These are phyloP conservation scores for Erythrobasidium hasegawianum DNA, from an alignment of 1,284 basidiomycete species.

Conservation along the genomic window DNA sequence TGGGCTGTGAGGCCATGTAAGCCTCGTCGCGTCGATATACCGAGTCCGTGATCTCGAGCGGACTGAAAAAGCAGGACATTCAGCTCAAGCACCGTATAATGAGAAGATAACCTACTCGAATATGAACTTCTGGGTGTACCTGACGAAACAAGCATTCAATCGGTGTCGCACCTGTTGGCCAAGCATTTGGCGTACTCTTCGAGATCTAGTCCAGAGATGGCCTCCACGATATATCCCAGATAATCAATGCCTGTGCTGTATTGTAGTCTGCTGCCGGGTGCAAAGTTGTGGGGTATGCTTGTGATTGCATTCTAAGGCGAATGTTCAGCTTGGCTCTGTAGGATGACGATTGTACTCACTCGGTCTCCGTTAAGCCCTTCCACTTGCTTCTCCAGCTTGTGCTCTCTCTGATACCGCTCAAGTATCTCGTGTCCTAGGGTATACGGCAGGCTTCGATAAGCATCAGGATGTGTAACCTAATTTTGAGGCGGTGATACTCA, in stretches of 20 bases:
- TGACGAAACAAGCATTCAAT: no score
- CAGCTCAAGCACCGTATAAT: no score
- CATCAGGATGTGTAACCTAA: no score
- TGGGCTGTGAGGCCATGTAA: no score
- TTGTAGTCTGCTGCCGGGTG: slow-evolving; percentile 1
- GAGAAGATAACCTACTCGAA: slow-evolving; percentile 6
- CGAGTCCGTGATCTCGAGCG: no score
- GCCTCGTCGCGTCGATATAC: no score
- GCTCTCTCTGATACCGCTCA: slow-evolving; percentile 14
- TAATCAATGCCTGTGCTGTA: slow-evolving; percentile 19
- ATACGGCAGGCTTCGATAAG: slow-evolving; percentile 1
- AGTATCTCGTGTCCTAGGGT: neutral
- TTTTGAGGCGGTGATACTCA: no score
- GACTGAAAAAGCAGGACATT: neutral
- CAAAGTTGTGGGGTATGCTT: neutral
- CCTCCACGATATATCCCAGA: slow-evolving; percentile 16
- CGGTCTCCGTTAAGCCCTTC: slow-evolving; percentile 2
- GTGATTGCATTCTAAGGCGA: no score
- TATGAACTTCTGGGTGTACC: slow-evolving; percentile 12
- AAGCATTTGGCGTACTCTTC: slow-evolving; percentile 9
- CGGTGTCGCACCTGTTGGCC: no score
- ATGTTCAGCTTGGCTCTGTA: no score
- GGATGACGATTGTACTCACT: neutral
- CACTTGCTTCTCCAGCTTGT: slow-evolving; percentile 9
- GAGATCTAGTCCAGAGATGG: slow-evolving; percentile 16